Conservation (phyloP, 2,329 filamentous ascomycete species). For the Mycosphaerella sp. region DNA sequence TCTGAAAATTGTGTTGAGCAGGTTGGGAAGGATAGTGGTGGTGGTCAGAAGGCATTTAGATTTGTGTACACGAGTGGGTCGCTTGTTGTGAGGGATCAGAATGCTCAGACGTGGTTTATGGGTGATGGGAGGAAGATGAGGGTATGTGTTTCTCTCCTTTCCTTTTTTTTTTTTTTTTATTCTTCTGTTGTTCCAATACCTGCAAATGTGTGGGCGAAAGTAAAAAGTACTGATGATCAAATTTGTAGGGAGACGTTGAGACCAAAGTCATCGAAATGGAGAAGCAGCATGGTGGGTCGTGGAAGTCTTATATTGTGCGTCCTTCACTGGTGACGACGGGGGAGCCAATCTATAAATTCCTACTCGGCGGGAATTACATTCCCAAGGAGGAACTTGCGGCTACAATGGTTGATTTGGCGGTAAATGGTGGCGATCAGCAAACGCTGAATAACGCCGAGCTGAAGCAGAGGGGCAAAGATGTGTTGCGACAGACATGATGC, state of each 20-base stretch:
- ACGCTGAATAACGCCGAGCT: conserved; percentile 21
- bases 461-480: conserved; percentile 10
- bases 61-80: conserved; percentile 37
- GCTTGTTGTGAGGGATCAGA: conserved; percentile 31
- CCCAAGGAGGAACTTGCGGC: conserved; percentile 20
- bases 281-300: conserved; percentile 12
- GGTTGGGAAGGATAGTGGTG: conserved; percentile 4
- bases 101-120: conserved; percentile 32
- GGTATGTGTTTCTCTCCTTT: conserved; percentile 14
- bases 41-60: conserved; percentile 28
- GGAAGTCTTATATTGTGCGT: conserved; percentile 26
- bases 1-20: conserved; percentile 5
- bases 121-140: conserved; percentile 27
- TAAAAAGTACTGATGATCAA: background rate
- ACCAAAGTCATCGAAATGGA: conserved; percentile 24
- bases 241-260: conserved; percentile 24
- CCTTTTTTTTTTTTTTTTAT: background rate
- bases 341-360: conserved; percentile 9
- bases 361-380: conserved; percentile 17
- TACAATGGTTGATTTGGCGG: conserved; percentile 21
- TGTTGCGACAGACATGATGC: no score
- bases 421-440: conserved; percentile 16
- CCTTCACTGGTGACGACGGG: conserved; percentile 22
- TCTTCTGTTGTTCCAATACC: background rate
- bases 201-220: background rate